Base-by-base conservation (phyloP, 768 basidiomycete species). In the Podaxis rugospora region DNA sequence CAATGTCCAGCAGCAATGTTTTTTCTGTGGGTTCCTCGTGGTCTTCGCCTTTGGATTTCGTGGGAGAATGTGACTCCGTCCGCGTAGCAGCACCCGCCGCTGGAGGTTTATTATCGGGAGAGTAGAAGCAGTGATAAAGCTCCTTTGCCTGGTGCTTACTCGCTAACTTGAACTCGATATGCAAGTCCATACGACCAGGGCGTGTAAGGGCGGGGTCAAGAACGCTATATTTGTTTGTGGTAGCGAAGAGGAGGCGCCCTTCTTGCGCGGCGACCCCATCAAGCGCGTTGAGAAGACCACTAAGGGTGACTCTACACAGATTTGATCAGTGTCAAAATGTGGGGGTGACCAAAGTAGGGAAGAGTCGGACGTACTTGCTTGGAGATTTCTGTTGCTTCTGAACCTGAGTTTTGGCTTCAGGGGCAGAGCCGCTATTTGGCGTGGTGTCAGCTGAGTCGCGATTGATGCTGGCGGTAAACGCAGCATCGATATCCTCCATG, bases 401-500 rank as follows among this genome's bases (percentile, higher is more conserved):
- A 18, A 5, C 42, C 60, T 58, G 36, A 13, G 21, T 11, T 21
- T 67, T 64, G 6, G 66, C 62, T 21, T 65, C 65, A 10, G 58
- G 44, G 9, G 49, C 21, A 13, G 37, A 37, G 18, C 9, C 23
- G 35, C 1, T 5, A 11, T 57, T 49, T 11, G 4, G 9, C 2
- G 57, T 5, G 36, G 25, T 11, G 0, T 46, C 28, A 25, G 50
- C 0, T 10, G 66, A 67, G 35, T 80, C 79, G 10, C 80, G 79
- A 61, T 76, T 81, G 18, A 82, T 56, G 23, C 67, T 70, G 53
- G 75, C 72, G 36, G 74, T 75, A 72, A 92, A 89, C 2, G 89
- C 90, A 2, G 86, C 89, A 65, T 93, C 92, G 57, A 93, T 87
- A 68, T 93, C 92, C 70, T 93, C 90, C 83, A 93, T 90, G 37